Conservation (phyloP, 1,284 basidiomycete species). For the Polyporus tsugae region DNA sequence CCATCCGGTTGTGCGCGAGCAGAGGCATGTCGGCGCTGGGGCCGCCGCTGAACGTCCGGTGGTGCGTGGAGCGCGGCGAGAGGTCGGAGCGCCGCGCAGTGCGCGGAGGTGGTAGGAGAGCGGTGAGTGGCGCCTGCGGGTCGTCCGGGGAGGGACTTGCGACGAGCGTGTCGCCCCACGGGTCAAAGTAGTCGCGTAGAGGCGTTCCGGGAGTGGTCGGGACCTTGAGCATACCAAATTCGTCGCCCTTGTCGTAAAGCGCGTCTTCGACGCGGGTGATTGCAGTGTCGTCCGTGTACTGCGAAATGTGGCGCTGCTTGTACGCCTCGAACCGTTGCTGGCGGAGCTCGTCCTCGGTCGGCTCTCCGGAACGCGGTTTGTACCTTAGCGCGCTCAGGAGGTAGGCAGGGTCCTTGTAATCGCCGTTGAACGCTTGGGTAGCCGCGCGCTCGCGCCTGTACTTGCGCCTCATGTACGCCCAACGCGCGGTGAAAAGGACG, state of each 20-base stretch:
- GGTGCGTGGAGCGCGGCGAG: constrained; percentile 36
- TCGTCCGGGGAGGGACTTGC: constrained; percentile 35
- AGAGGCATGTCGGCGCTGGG: constrained; percentile 42
- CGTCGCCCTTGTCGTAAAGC: constrained; percentile 32
- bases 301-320: constrained; percentile 40
- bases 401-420: constrained; percentile 29
- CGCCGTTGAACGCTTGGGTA: constrained; percentile 26
- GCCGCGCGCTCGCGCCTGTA: constrained; percentile 31
- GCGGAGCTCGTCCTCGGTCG: constrained; percentile 44
- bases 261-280: constrained; percentile 41
- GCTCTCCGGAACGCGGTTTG: constrained; percentile 33
- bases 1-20: constrained; percentile 38
- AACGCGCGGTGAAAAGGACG: constrained; percentile 60
- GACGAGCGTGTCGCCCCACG: constrained; percentile 31
- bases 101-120: constrained; percentile 21
- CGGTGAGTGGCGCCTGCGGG: constrained; percentile 6
- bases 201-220: constrained; percentile 21
- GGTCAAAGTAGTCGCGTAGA: constrained; percentile 21
- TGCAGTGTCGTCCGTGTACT: constrained; percentile 47
- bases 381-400: constrained; percentile 15
- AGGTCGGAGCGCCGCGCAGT: constrained; percentile 14
- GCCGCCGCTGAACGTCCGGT: constrained; percentile 37
- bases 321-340: constrained; percentile 42
- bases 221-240: constrained; percentile 37
- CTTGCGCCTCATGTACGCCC: constrained; percentile 53